Conservation (phyloP, 768 basidiomycete genomes). For the Chalciporus pseudorubinellus region DNA sequence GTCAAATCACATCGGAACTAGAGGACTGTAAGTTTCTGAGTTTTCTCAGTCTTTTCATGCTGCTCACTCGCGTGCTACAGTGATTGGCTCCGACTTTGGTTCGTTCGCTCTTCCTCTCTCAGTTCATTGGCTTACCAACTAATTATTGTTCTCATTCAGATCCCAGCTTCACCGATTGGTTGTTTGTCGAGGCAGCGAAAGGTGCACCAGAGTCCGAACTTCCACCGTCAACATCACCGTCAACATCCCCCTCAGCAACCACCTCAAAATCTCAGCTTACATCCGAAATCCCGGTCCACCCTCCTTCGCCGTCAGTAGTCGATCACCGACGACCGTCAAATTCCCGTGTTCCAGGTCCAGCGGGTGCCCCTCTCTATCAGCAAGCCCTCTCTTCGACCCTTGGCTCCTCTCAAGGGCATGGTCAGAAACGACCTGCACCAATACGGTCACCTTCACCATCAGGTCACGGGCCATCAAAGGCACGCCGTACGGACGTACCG, state of each 20-base stretch:
- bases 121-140: conserved; percentile 3
- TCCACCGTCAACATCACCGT: conserved; percentile 30
- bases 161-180: conserved; percentile 82
- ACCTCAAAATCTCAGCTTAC: conserved; percentile 28
- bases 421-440: conserved; percentile 64
- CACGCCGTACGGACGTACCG: conserved; percentile 72
- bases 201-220: conserved; percentile 55
- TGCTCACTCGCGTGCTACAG: conserved; percentile 29
- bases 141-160: conserved; percentile 47
- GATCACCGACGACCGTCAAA: conserved; percentile 38
- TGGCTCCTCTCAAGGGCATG: conserved; percentile 41
- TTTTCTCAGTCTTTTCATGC: background rate
- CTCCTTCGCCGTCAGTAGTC: conserved; percentile 12
- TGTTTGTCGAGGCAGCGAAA: conserved; percentile 78
- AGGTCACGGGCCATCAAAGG: conserved; percentile 63
- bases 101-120: conserved; percentile 23
- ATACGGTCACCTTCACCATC: conserved; percentile 66
- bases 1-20: conserved; percentile 84
- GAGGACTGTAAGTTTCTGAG: conserved; percentile 59
- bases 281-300: conserved; percentile 26
- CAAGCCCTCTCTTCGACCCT: conserved; percentile 70
- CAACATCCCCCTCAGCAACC: conserved; percentile 27
- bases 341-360: conserved; percentile 50
- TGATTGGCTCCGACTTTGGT: conserved; percentile 86
- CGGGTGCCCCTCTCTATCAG: conserved; percentile 56